Base-by-base conservation (phyloP, 2,329 filamentous ascomycete species). In the Zymoseptoria brevis region DNA sequence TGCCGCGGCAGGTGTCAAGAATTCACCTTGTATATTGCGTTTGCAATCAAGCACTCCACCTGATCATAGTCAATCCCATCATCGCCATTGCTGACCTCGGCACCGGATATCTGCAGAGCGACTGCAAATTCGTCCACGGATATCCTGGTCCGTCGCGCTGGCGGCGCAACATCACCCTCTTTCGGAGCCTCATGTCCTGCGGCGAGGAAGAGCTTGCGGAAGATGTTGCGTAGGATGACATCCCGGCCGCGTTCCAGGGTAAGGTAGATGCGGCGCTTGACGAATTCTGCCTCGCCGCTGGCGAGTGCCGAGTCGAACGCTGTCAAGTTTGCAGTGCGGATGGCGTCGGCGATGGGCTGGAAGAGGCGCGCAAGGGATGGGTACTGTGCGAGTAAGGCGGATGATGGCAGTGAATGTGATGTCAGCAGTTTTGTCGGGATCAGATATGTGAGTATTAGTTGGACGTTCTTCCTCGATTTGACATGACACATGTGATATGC, bases 1-100 rank as follows among this genome's bases (percentile, higher is more conserved):
- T 60, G 54, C 55, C 59, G 22, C 30, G 56, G 55, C 41, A 62
- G 59, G 57, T 55, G 55, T n/a, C 52, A 58, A 48, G 16, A 8
- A 5, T 30, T 30, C 30, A 96, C 93, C 85, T 97, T 99, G 80
- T 97, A 99, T 62, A 99, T 96, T 83, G 96, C 89, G 72, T 96
- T 97, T 26, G 94, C 90, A 69, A 99, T 72, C 68, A 96, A 77
- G 73, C 94, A 99, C 75, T 99, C 95, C 3, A 97, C 92, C 75
- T 99, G 94, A 71, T 99, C 95, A 30, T 83, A 81, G 67, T 96
- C 94, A 35, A 95, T 79, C 35, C 80, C 79, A 67, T 88, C 77
- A 78, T 60, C 80, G 76, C 70, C 88, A 75, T 69, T 78, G 74
- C 62, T 75, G 71, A 65, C 76, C 72, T 68, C 77, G 80, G 65